phyloP scores from a whole-genome alignment of 225 moss, liverwort and hornwort species.

The Bryum argenteum region DNA sequence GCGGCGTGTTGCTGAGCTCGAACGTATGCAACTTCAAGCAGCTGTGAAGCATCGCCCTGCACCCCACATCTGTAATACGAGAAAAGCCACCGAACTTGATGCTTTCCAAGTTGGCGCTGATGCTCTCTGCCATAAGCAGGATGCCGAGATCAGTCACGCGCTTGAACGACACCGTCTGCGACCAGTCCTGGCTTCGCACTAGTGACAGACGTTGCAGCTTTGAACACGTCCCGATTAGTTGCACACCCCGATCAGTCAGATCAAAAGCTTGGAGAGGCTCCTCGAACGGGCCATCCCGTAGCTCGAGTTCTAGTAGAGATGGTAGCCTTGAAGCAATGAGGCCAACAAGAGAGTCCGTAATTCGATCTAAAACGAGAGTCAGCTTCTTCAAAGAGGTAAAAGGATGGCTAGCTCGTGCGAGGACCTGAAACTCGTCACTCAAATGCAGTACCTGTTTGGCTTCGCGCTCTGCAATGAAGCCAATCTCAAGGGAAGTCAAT shows the following conservation, averaged over 20 bases:
- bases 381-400: conserved; percentile 62
- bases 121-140: conserved; percentile 73
- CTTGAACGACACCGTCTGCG: conserved; percentile 75
- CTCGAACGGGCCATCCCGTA: conserved; percentile 86
- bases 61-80: conserved; percentile 88
- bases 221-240: conserved; percentile 68
- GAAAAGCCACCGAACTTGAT: conserved; percentile 89
- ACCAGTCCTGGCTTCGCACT: conserved; percentile 85
- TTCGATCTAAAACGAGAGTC: conserved; percentile 75
- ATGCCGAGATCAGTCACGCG: conserved; percentile 91
- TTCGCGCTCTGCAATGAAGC: conserved; percentile 86
- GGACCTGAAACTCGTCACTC: conserved; percentile 36
- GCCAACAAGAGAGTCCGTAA: conserved; percentile 76
- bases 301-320: conserved; percentile 69
- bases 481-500: conserved; percentile 74
- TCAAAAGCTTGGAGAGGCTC: conserved; percentile 86
- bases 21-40: conserved; percentile 76
- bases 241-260: conserved; percentile 81
- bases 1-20: conserved; percentile 81
- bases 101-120: conserved; percentile 68
- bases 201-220: conserved; percentile 74
- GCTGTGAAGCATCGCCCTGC: conserved; percentile 81
- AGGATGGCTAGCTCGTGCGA: conserved; percentile 35
- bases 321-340: conserved; percentile 66
- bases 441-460: conserved; percentile 71